Percentiles rank a stretch among this genome's conserved stretches.
These are phyloP conservation scores for Hanseniaspora uvarum DNA, from an alignment of 1,139 yeast genomes.

Conservation along the genomic window DNA sequence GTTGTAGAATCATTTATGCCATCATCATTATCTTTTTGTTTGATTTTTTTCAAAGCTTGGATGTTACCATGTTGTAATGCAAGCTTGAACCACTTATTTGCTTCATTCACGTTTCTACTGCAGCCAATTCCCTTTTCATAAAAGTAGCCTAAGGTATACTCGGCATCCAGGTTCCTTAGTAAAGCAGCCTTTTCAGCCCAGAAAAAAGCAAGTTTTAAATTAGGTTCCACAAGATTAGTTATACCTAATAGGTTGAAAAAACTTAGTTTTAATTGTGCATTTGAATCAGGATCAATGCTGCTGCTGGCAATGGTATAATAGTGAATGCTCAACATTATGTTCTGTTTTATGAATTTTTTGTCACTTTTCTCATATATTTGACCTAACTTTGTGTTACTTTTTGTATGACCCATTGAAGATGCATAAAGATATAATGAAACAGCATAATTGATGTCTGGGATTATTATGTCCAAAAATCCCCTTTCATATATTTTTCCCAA, in stretches of 20 bases:
- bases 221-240: slow-evolving; percentile 67
- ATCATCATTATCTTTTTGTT: background rate
- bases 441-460: slow-evolving; percentile 75
- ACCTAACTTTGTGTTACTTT: slow-evolving; percentile 72
- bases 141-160: slow-evolving; percentile 75
- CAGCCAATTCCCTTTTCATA: slow-evolving; percentile 85
- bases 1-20: background rate
- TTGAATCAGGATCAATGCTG: slow-evolving; percentile 64
- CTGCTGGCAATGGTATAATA: slow-evolving; percentile 86
- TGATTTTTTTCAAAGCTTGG: background rate
- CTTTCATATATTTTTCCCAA: slow-evolving; percentile 72
- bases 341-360: slow-evolving; percentile 62
- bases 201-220: slow-evolving; percentile 79
- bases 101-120: slow-evolving; percentile 45
- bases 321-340: slow-evolving; percentile 76
- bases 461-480: slow-evolving; percentile 80
- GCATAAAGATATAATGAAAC: slow-evolving; percentile 79
- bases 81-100: slow-evolving; percentile 33
- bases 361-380: slow-evolving; percentile 74
- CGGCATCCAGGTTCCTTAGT: slow-evolving; percentile 68
- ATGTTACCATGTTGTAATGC: background rate
- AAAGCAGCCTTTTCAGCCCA: slow-evolving; percentile 89
- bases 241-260: slow-evolving; percentile 95
- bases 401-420: slow-evolving; percentile 76
- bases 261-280: slow-evolving; percentile 84